Conservation (phyloP, 371 early-diverging fungal species). For the Mortierella sp. region DNA sequence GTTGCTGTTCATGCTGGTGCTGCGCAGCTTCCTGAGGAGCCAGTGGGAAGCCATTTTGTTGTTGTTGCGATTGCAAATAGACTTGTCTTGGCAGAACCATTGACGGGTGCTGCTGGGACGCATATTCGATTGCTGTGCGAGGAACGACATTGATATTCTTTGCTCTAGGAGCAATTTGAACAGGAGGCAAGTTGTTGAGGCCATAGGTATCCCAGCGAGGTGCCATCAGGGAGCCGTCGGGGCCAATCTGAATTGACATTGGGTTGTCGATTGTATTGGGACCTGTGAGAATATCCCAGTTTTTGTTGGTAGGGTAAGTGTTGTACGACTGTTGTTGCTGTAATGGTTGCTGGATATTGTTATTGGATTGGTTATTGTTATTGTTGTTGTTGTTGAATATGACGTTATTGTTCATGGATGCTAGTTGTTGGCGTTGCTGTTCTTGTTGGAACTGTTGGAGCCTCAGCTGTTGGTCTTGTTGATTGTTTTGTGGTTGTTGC, state of each 20-base stretch:
- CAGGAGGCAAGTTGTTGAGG: constrained; percentile 38
- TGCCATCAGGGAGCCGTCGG: constrained; percentile 31
- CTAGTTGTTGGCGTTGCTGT: constrained; percentile 29
- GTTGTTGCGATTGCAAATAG: constrained; percentile 20
- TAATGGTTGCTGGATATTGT: constrained; percentile 10
- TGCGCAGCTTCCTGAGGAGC: neutral
- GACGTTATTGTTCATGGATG: constrained; percentile 6
- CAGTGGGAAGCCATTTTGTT: neutral
- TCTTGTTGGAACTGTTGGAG: constrained; percentile 32
- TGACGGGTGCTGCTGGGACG: constrained; percentile 27
- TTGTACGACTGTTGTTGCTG: constrained; percentile 13
- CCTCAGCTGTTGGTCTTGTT: constrained; percentile 22
- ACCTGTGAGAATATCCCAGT: constrained; percentile 53
- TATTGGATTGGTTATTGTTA: constrained; percentile 18
- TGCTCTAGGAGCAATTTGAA: constrained; percentile 38
- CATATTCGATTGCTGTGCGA: constrained; percentile 26
- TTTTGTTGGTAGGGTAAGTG: constrained; percentile 21
- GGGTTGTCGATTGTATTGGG: constrained; percentile 43
- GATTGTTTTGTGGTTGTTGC: constrained; percentile 13
- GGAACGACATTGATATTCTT: constrained; percentile 35
- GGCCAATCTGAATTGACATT: constrained; percentile 34
- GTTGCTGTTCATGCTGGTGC: constrained; percentile 27
- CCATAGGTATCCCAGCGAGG: constrained; percentile 38
- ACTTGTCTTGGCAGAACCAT: constrained; percentile 9
- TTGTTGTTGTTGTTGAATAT: constrained; percentile 17